Base-by-base conservation (phyloP, 148 eudicot species). In the Fagopyrum esculentum region DNA sequence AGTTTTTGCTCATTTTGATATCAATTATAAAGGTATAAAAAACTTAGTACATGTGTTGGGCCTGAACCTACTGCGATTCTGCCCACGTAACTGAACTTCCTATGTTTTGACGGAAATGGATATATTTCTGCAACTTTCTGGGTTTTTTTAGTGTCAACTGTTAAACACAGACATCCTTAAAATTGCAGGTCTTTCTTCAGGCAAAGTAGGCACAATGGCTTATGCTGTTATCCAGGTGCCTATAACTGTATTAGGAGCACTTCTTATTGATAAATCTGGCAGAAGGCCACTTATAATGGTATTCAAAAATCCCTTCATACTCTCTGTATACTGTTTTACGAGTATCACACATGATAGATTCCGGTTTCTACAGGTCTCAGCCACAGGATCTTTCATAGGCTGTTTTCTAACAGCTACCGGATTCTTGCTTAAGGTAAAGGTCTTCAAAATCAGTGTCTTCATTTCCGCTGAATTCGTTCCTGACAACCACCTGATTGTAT, bases 201-300 rank as follows among this genome's bases (percentile, higher is more conserved):
- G 88, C 12, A 84, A 85, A 71, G 73, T 83, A 46, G 98, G 97
- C 63, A 89, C 90, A 2, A 60, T 89, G 45, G 82, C 87, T 49
- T 89, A 85, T 81, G 98, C 88, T 71, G 55, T 86, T 44, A 75
- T 86, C 29, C 78, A 92, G 85, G 85, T 90, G 9, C 96, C 96
- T 1, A 79, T 90, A 48, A 87, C 98, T 16, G 26, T 86, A 4
- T 68, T 87, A 60, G 96, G 96, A 48, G 92, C 89, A 16, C 46
- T 87, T 4, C 77, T 93, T 15, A 83, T 87, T 85, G 98, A 93
- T 75, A 90, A 69, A 84, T 84, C 92, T 45, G 98, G 98, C 75
- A 86, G 98, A 84, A 84, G 88, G 68, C 86, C 89, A 5, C 93
- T 93, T 72, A 84, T 93, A 43, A 75, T 87, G 86, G 96, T 90